Evolutionary conservation across 1,284 basidiomycete species (phyloP), one percentile per base, ranked within the genome.

Genomic region (Boletellus deceptivus): DNA sequence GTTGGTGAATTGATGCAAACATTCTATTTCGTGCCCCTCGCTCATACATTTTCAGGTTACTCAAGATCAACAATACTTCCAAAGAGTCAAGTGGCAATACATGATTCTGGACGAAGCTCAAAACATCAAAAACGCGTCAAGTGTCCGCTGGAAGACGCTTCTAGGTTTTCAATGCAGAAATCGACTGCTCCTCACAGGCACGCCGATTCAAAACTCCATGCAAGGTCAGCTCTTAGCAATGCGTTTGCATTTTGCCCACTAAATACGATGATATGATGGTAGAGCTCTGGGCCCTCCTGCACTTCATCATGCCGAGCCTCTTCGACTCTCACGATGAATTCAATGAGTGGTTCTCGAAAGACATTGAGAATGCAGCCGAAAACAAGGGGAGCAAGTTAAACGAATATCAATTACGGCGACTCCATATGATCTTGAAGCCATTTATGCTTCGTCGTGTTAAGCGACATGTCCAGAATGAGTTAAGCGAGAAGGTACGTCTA

Each of bases 251-350:
- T 45, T 18, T 24, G 29, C 46, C 54, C 14, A 57, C 48, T 61
- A 45, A 58, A 46, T 45, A 50, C 39, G 38, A 49, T 17, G 50
- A 36, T 60, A 91, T 36, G 36, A 52, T 29, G 54, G 39, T 61
- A 96, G 97, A 99, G 72, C 77, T 99, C n/a, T 99, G 97, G 97
- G 97, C 97, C 2, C 77, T 99, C 52, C 77, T 99, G 44, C 97
- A 99, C 70, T 99, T 99, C 74, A 99, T 99, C 75, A 99, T 99
- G 97, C 97, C 97, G 1, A 95, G 91, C 65, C 75, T 99, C 48
- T 99, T 99, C 71, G 97, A 99, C 70, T 98, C 95, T 33, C 96
- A 99, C 66, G 95, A 99, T 65, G 97, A 99, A 73, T 99, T 99
- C 75, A 94, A 91, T 68, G 97, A 99, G 70, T 99, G 97, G 97